These are phyloP conservation scores for Volvox africanus DNA, from an alignment of 139 green algal species.

Conservation along the genomic window DNA sequence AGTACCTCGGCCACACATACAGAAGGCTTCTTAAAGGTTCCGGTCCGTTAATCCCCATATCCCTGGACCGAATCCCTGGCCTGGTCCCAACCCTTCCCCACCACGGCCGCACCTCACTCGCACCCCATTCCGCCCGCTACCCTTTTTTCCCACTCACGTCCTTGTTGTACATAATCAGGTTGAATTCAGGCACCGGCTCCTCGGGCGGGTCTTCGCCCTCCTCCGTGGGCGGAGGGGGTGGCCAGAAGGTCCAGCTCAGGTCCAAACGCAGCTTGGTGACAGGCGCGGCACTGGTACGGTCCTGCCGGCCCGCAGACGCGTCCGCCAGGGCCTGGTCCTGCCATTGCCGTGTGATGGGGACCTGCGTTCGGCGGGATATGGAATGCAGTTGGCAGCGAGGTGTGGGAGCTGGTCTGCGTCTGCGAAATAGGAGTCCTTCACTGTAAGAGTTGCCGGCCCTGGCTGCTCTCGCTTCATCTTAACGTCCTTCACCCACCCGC, in stretches of 20 bases:
- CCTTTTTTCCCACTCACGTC: constrained; percentile 45
- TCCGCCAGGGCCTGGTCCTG: constrained; percentile 50
- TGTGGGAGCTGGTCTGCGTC: no score
- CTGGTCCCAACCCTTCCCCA: no score
- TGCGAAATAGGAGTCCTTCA: no score
- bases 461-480: no score
- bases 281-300: neutral
- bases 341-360: constrained; percentile 41
- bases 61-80: no score
- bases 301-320: constrained; percentile 33
- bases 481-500: no score
- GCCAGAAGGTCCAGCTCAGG: constrained; percentile 61
- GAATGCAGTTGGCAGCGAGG: no score
- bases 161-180: constrained; percentile 62
- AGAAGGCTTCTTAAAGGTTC: no score
- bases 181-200: constrained; percentile 54
- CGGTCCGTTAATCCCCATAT: no score
- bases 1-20: no score
- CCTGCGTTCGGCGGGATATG: constrained; percentile 1
- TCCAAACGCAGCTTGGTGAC: constrained; percentile 60
- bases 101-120: neutral
- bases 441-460: no score
- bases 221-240: constrained; percentile 15
- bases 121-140: neutral
- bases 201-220: constrained; percentile 58